Evolutionary conservation across 2,329 filamentous ascomycete species (phyloP), one percentile per base, ranked within the genome.

Genomic region (Dactylellina parvicollis): DNA sequence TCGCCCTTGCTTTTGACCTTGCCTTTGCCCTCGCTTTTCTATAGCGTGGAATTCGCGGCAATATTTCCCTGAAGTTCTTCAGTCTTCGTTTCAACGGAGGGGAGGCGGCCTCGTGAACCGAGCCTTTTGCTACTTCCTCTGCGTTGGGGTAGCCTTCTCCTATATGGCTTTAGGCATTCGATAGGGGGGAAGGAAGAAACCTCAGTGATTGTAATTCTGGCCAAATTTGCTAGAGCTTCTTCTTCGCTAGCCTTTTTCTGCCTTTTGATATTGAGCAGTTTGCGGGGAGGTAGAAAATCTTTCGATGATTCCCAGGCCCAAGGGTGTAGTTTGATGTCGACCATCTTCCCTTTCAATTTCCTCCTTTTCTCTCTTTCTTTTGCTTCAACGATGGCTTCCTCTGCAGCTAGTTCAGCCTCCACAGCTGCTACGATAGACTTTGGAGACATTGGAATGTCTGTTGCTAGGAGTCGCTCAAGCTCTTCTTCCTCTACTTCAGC

Each of bases 11-110:
- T n/a, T n/a, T n/a, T n/a, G n/a, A n/a, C n/a, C n/a, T 36, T 24
- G 26, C 34, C 20, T 16, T 54, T 24, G 34, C 46, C 59, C 47
- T 44, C 42, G 47, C 46, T 42, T 52, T 32, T 54, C 59, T 64
- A 54, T 12, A 64, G 54, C 59, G 44, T 46, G 16, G 59, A 34
- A 40, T 22, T 18, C 2, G 20, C 16, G 46, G 46, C 16, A 49
- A 18, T n/a, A 18, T 28, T 9, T 9, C 7, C 8, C 4, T 42
- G 7, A 4, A 9, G 38, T 16, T 10, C 8, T n/a, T n/a, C n/a
- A n/a, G n/a, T n/a, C n/a, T n/a, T n/a, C n/a, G n/a, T n/a, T n/a
- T n/a, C n/a, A n/a, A n/a, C n/a, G n/a, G n/a, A n/a, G n/a, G n/a
- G n/a, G n/a, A n/a, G n/a, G n/a, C n/a, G n/a, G n/a, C n/a, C n/a